phyloP scores from a whole-genome alignment of 2,329 filamentous ascomycete species.

The Apiospora kogelbergensis region DNA sequence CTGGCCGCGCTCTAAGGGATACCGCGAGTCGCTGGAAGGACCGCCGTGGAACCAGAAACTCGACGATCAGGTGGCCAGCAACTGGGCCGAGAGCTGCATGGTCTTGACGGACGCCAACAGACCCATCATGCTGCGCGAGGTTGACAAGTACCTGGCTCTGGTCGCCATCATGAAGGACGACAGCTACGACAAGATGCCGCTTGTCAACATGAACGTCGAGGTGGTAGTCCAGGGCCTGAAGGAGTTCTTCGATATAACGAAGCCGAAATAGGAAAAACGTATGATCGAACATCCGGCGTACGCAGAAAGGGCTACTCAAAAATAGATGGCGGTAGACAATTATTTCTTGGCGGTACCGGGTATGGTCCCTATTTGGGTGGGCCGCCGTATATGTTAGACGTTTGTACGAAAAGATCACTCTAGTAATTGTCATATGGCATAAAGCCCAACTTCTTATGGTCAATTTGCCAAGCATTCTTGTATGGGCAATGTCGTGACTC shows the following conservation, averaged over 20 bases:
- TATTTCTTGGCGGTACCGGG: background rate
- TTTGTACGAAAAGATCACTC: background rate
- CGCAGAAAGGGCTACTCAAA: background rate
- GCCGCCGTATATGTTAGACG: background rate
- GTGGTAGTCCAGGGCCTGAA: conserved; percentile 76
- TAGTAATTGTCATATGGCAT: background rate
- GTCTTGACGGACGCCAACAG: conserved; percentile 64
- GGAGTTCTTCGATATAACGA: conserved; percentile 76
- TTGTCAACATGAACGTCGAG: conserved; percentile 86
- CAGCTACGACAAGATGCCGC: conserved; percentile 77
- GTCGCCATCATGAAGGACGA: conserved; percentile 88
- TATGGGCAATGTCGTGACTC: background rate
- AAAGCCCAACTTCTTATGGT: background rate
- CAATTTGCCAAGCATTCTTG: background rate
- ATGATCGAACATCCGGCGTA: background rate
- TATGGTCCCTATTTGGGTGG: background rate
- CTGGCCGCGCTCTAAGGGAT: conserved; percentile 60
- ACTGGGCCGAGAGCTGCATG: conserved; percentile 67
- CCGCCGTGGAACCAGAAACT: conserved; percentile 61
- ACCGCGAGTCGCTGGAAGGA: conserved; percentile 56
- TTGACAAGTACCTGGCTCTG: conserved; percentile 73
- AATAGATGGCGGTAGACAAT: background rate
- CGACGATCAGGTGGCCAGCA: conserved; percentile 65
- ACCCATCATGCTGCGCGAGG: conserved; percentile 68
- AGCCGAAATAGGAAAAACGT: conserved; percentile 40